These are phyloP conservation scores for Selaginella tamariscina DNA, from an alignment of 75 land plant species.

Conservation along the genomic window DNA sequence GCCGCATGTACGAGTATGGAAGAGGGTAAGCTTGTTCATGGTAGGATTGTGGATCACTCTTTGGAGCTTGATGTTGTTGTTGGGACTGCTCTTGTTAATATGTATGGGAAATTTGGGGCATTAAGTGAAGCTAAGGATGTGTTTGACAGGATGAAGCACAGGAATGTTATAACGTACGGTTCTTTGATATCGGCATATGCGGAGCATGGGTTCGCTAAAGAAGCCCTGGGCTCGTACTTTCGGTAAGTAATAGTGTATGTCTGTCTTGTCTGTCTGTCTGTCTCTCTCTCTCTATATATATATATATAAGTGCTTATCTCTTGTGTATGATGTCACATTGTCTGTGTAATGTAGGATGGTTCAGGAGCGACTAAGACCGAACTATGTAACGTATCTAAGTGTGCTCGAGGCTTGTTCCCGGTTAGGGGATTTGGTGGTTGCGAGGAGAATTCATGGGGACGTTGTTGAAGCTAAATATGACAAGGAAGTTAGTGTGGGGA, in stretches of 20 bases:
- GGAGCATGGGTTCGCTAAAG: not conserved
- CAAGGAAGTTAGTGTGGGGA: constrained; percentile 32
- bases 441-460: constrained; percentile 42
- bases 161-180: constrained; percentile 17
- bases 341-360: too few relatives aligned
- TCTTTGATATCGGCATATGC: constrained; percentile 19
- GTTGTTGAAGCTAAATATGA: constrained; percentile 21
- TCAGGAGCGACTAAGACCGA: constrained; percentile 23
- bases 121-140: constrained; percentile 16
- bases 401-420: constrained; percentile 40
- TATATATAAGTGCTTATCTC: too few relatives aligned
- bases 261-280: too few relatives aligned
- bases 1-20: constrained; percentile 38
- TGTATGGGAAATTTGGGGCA: constrained; percentile 22
- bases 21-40: constrained; percentile 14
- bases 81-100: constrained; percentile 12
- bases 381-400: constrained; percentile 34
- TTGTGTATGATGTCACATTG: too few relatives aligned
- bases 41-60: not conserved
- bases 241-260: too few relatives aligned
- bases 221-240: too few relatives aligned
- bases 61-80: constrained; percentile 11
- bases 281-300: too few relatives aligned
- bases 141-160: constrained; percentile 18
- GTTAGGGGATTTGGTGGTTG: constrained; percentile 27